Base-by-base conservation (phyloP, 768 basidiomycete species). In the Pleurotus ostreatus region DNA sequence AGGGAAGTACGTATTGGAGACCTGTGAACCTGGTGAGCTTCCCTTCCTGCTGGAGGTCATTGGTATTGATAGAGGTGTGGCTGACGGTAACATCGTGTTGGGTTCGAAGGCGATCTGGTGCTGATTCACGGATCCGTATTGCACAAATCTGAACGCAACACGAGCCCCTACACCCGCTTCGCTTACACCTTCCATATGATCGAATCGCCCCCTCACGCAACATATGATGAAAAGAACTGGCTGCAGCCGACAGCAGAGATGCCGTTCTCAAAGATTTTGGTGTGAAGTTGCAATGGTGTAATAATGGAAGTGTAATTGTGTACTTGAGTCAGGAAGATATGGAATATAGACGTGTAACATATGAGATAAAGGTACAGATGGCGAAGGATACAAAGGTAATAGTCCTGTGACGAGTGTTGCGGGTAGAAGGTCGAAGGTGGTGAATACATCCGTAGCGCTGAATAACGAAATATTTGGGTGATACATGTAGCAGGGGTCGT, bases 151-250 rank as follows among this genome's bases (percentile, higher is more conserved):
- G 91, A 92, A 66, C 82, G 83, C 54, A 99, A 99, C 68, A 80
- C 78, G 1, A 92, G 90, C 54, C 74, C 81, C 18, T 78, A 85
- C 59, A 92, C 92, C 1, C 81, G 97, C 55, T 92, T 86, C 61
- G 95, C 95, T 25, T 99, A 98, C 67, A 98, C 97, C 0, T 98
- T 97, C 70, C 95, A 94, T 62, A 92, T 93, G 91, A 86, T 94
- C 47, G 92, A 96, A 64, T 86, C 80, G 16, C 79, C 80, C 40
- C 86, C 83, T 20, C 71, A 79, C 62, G 89, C 84, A 5, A 71
- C 66, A 40, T 97, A 95, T 57, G 96, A 98, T 59, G 80, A 84
- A 64, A 92, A 91, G 81, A 98, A 97, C 66, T 97, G 95, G 95
- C 73, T 98, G 57, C 95, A 98, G 67, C 94, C 95, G 1, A 93